These are phyloP conservation scores for Cryphonectria parasitica DNA, from an alignment of 2,329 filamentous ascomycete species.

Conservation along the genomic window DNA sequence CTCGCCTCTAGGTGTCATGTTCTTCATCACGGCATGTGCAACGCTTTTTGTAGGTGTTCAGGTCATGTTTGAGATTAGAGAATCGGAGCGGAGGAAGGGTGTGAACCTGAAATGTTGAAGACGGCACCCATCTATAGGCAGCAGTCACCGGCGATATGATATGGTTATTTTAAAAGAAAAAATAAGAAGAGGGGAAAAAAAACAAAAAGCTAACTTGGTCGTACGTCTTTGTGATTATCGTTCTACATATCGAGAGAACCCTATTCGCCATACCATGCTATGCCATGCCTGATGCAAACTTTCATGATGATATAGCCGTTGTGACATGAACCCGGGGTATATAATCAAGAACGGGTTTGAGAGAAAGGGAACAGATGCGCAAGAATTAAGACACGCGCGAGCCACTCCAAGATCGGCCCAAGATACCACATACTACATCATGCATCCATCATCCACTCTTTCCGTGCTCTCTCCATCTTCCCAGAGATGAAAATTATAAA, in stretches of 20 bases:
- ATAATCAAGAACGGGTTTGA: conserved; percentile 13
- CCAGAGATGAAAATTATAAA: no score
- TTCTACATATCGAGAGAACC: background rate
- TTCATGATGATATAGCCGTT: conserved; percentile 7
- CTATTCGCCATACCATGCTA: conserved; percentile 7
- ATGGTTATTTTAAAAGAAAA: background rate
- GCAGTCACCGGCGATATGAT: conserved; percentile 1
- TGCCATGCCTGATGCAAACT: background rate
- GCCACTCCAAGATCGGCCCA: background rate
- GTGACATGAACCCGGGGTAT: conserved; percentile 20
- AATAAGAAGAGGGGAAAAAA: background rate
- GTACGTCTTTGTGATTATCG: background rate
- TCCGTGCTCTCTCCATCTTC: background rate
- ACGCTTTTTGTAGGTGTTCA: conserved; percentile 84
- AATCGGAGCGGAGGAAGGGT: conserved; percentile 80
- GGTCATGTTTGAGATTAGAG: conserved; percentile 94
- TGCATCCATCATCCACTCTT: background rate
- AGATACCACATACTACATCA: background rate
- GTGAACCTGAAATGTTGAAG: conserved; percentile 78
- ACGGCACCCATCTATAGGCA: conserved; percentile 22
- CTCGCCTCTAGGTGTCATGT: conserved; percentile 62
- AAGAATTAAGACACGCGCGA: background rate
- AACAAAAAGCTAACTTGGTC: background rate
- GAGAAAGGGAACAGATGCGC: background rate
- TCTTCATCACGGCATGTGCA: conserved; percentile 71